Evolutionary conservation across 2,329 filamentous ascomycete species (phyloP).

Genomic region (Nemania sp.): DNA sequence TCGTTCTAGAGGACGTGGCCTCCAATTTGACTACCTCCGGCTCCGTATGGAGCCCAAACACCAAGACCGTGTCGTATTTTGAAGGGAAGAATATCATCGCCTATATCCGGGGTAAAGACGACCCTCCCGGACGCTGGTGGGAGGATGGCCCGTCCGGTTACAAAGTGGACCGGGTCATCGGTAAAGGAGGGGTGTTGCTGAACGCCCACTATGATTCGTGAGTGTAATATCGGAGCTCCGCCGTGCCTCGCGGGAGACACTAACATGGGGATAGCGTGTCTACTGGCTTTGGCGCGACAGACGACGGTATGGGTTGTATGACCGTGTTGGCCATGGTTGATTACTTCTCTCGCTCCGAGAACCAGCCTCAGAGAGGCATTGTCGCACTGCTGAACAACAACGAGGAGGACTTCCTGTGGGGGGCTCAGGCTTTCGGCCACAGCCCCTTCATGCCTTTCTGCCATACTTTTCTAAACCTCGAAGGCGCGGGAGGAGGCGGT

Average conservation of each 20-base stretch:
- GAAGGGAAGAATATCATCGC: conserved; percentile 92
- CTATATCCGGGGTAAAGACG: conserved; percentile 82
- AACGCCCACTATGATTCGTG: conserved; percentile 90
- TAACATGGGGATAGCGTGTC: conserved; percentile 66
- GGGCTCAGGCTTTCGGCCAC: conserved; percentile 81
- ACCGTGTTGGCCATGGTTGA: conserved; percentile 82
- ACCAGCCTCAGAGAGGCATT: conserved; percentile 78
- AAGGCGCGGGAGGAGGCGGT: conserved; percentile 91
- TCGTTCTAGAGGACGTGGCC: conserved; percentile 77
- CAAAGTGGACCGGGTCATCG: conserved; percentile 52
- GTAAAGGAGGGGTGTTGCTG: conserved; percentile 80
- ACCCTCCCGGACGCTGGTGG: conserved; percentile 78
- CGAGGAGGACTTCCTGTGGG: conserved; percentile 91
- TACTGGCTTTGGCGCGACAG: conserved; percentile 89
- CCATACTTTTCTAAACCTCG: conserved; percentile 90
- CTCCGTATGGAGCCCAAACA: conserved; percentile 36
- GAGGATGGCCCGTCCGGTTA: conserved; percentile 43
- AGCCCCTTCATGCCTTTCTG: conserved; percentile 80
- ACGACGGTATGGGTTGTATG: conserved; percentile 91
- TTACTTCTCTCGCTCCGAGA: conserved; percentile 75
- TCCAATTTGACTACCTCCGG: conserved; percentile 75
- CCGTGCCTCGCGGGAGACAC: background rate
- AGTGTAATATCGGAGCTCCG: conserved; percentile 40
- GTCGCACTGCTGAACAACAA: conserved; percentile 91
- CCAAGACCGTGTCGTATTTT: conserved; percentile 70